Evolutionary conservation across 2,329 filamentous ascomycete species (phyloP).

Genomic region (Alternaria hordeiaustralica): DNA sequence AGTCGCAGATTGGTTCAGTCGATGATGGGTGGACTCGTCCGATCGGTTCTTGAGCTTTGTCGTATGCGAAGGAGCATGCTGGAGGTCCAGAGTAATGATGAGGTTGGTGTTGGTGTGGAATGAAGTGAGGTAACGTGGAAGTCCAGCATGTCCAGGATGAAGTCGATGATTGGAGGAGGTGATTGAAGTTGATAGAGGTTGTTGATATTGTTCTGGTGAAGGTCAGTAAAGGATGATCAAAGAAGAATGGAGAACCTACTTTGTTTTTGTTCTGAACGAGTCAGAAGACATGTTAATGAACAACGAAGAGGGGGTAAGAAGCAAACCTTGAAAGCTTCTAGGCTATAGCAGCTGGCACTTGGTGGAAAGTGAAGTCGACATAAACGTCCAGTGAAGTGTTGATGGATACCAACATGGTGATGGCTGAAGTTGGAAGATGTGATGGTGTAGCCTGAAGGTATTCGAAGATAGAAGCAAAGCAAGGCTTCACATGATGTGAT

Average conservation of each 20-base stretch:
- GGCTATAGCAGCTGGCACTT: conserved; percentile 1
- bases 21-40: conserved; percentile 2
- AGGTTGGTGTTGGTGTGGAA: background rate
- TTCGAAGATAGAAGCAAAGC: background rate
- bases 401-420: background rate
- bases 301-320: background rate
- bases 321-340: conserved; percentile 3
- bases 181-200: background rate
- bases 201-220: background rate
- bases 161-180: background rate
- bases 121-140: background rate
- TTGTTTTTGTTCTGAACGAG: background rate
- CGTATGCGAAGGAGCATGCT: background rate
- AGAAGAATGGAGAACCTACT: background rate
- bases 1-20: conserved; percentile 1
- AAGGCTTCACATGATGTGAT: conserved; percentile 1
- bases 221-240: background rate
- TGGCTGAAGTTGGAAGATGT: background rate
- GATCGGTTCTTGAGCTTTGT: background rate
- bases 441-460: background rate
- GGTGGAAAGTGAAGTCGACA: background rate
- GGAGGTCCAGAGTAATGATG: background rate
- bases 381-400: background rate
- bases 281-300: background rate
- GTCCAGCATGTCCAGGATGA: background rate